A percentile compares a stretch with the other conserved stretches of the same genome.
phyloP scores from a whole-genome alignment of 2,329 filamentous ascomycete genomes.

The Whalleya microplaca region DNA sequence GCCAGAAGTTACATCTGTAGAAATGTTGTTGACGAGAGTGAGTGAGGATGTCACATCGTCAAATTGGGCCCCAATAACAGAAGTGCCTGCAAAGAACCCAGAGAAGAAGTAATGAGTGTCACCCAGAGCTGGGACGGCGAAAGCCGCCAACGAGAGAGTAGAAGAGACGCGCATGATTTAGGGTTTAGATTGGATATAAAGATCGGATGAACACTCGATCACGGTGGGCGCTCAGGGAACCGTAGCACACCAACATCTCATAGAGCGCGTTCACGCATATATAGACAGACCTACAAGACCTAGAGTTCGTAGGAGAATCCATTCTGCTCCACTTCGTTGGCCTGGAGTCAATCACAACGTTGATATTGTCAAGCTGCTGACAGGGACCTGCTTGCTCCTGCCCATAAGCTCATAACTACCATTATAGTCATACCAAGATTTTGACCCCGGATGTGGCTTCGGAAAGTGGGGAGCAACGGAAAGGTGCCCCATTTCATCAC shows the following conservation, averaged over 20 bases:
- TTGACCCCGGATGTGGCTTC: not conserved
- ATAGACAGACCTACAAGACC: not conserved
- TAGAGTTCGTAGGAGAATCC: not conserved
- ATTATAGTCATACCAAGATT: not conserved
- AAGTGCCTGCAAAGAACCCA: conserved; percentile 16
- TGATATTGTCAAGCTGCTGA: not conserved
- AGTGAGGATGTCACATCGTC: conserved; percentile 34
- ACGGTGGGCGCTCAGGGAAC: not conserved
- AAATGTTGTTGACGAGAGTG: conserved; percentile 25
- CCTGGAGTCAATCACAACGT: not conserved
- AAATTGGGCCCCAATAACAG: conserved; percentile 31
- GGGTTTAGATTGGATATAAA: not conserved
- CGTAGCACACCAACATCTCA: not conserved
- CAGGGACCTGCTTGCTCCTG: not conserved
- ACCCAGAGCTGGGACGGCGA: not conserved
- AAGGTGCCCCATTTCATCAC: not conserved
- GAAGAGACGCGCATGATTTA: not conserved
- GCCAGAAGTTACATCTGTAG: conserved; percentile 12
- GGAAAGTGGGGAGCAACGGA: not conserved
- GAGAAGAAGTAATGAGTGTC: conserved; percentile 20
- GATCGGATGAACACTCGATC: not conserved
- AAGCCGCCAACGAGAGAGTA: not conserved
- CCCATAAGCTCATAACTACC: not conserved
- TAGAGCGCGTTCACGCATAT: not conserved
- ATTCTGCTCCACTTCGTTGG: not conserved